A percentile compares a stretch with the other conserved stretches of the same genome.
phyloP scores from a whole-genome alignment of 2,329 filamentous ascomycete genomes.

The Colletotrichum salicis region DNA sequence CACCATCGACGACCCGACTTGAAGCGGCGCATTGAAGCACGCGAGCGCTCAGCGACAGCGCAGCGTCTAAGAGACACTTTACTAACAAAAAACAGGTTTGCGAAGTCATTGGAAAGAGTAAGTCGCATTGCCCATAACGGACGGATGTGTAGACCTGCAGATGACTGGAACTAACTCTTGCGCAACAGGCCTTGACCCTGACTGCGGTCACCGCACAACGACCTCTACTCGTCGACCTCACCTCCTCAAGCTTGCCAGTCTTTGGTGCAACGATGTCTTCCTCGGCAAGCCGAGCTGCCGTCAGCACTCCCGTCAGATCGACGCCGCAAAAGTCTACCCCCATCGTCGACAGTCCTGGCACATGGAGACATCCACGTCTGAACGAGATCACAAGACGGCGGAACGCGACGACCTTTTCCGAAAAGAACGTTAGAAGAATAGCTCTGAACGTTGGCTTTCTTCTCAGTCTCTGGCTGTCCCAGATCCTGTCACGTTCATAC shows the following conservation, averaged over 20 bases:
- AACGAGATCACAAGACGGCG: conserved; percentile 87
- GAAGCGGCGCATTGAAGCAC: conserved; percentile 34
- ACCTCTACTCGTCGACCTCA: conserved; percentile 8
- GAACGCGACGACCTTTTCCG: conserved; percentile 80
- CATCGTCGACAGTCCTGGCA: conserved; percentile 71
- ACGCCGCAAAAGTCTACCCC: conserved; percentile 48
- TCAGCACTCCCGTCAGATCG: conserved; percentile 54
- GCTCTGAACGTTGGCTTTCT: conserved; percentile 71
- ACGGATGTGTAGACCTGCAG: background rate
- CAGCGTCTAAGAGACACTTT: conserved; percentile 31
- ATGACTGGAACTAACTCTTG: conserved; percentile 8
- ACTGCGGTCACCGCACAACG: conserved; percentile 17
- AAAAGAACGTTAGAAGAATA: conserved; percentile 78
- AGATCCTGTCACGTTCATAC: conserved; percentile 48
- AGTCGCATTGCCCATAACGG: background rate
- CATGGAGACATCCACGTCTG: conserved; percentile 90
- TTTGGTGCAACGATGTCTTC: conserved; percentile 44
- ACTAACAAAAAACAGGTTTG: conserved; percentile 41
- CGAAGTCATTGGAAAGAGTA: conserved; percentile 11
- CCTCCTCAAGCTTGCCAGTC: background rate
- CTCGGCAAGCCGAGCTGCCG: conserved; percentile 30
- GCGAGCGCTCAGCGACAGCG: conserved; percentile 32
- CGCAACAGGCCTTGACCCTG: conserved; percentile 31
- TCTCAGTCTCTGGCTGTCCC: conserved; percentile 50
- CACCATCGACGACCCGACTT: conserved; percentile 30